phyloP scores from a whole-genome alignment of 2,329 filamentous ascomycete genomes.

The Hypoxylon sp. region DNA sequence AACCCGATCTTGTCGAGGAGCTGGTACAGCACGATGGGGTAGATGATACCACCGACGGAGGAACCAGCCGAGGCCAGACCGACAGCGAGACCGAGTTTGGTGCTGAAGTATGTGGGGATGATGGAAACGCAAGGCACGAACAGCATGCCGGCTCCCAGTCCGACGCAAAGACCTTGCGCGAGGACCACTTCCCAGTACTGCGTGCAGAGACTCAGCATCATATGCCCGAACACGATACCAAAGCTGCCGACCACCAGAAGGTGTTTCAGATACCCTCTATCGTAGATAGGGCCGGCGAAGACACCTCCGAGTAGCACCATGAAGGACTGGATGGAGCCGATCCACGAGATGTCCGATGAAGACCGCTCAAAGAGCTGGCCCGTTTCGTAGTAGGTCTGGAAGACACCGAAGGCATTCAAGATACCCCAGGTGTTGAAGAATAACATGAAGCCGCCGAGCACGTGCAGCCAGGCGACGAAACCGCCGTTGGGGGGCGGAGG shows the following conservation, averaged over 20 bases:
- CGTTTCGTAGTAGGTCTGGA: conserved; percentile 58
- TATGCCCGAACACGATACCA: conserved; percentile 54
- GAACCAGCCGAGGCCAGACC: conserved; percentile 41
- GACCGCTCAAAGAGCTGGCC: conserved; percentile 51
- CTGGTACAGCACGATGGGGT: conserved; percentile 42
- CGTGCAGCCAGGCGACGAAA: conserved; percentile 56
- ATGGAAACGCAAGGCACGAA: conserved; percentile 50
- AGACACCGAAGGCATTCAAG: conserved; percentile 48
- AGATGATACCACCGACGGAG: conserved; percentile 42
- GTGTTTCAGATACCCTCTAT: conserved; percentile 42
- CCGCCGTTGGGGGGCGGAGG: conserved; percentile 51
- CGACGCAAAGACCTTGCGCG: conserved; percentile 54
- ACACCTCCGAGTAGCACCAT: conserved; percentile 49
- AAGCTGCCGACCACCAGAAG: conserved; percentile 45
- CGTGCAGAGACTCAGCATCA: conserved; percentile 51
- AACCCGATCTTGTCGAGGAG: conserved; percentile 35
- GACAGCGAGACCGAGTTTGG: conserved; percentile 41
- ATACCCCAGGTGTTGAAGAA: conserved; percentile 44
- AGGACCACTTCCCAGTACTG: conserved; percentile 55
- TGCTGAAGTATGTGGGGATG: conserved; percentile 45
- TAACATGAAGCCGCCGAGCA: conserved; percentile 53
- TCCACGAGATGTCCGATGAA: conserved; percentile 58
- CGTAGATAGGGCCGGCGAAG: conserved; percentile 53
- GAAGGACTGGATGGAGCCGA: conserved; percentile 56
- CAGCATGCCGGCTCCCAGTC: conserved; percentile 53